These are phyloP conservation scores for Magnusiomyces suaveolens DNA, from an alignment of 1,139 yeast genomes.

Conservation along the genomic window DNA sequence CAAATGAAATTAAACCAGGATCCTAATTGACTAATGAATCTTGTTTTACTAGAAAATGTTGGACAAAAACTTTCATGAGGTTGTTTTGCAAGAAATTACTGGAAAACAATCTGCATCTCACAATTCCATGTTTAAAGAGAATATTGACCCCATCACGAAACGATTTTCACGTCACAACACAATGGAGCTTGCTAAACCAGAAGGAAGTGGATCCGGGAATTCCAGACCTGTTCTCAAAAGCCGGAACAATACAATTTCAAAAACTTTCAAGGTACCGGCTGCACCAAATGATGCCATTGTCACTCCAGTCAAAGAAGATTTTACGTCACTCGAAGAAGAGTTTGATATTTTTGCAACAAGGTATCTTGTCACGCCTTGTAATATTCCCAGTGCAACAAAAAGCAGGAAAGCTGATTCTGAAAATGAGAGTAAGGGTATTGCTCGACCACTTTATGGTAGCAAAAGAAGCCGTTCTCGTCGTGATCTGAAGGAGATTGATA, in stretches of 20 bases:
- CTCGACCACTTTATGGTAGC: neutral
- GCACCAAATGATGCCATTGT: neutral
- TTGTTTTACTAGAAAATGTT: neutral
- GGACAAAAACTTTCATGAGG: neutral
- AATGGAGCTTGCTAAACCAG: neutral
- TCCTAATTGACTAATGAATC: too few species aligned
- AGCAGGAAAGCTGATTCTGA: neutral
- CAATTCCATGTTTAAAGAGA: slow-evolving; percentile 2
- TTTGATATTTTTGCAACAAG: neutral
- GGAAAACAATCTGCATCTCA: neutral
- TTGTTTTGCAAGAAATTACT: neutral
- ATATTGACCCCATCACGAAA: neutral
- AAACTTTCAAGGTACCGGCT: too few species aligned
- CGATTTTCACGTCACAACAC: neutral
- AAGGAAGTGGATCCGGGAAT: slow-evolving; percentile 5
- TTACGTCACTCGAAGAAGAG: neutral
- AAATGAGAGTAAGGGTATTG: neutral
- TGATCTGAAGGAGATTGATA: neutral
- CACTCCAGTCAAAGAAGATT: neutral
- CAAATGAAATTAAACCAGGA: too few species aligned
- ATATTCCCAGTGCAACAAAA: neutral
- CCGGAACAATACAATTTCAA: too few species aligned
- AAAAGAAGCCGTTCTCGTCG: neutral
- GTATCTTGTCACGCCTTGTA: slow-evolving; percentile 1
- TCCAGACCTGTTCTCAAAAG: too few species aligned